A percentile compares a stretch with the other conserved stretches of the same genome.
These are phyloP conservation scores for Anaeromyces robustus DNA, from an alignment of 192 early-diverging fungal genomes.

Conservation along the genomic window DNA sequence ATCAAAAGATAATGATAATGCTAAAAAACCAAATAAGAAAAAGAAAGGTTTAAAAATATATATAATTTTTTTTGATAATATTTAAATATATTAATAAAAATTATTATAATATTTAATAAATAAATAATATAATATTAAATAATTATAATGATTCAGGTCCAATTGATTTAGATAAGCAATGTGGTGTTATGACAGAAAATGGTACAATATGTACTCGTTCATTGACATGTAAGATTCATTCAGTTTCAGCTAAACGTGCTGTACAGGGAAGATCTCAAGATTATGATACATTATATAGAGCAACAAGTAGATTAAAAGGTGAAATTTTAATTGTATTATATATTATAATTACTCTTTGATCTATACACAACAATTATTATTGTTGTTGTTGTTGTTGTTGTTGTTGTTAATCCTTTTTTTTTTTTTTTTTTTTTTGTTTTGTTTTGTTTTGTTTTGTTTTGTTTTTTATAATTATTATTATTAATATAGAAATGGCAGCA, in stretches of 20 bases:
- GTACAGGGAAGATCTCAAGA: slow-evolving; percentile 69
- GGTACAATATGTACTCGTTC: slow-evolving; percentile 61
- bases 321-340: slow-evolving; percentile 34
- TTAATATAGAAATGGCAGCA: slow-evolving; percentile 19
- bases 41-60: neutral
- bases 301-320: neutral
- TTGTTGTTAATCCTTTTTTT: neutral
- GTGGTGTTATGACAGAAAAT: slow-evolving; percentile 56
- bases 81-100: no score
- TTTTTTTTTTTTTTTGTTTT: slow-evolving; percentile 6
- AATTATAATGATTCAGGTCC: slow-evolving; percentile 26
- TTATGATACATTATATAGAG: slow-evolving; percentile 37
- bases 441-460: slow-evolving; percentile 4
- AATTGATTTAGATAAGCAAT: slow-evolving; percentile 80
- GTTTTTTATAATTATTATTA: no score
- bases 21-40: neutral
- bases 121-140: no score
- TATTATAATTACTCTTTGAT: slow-evolving; percentile 45
- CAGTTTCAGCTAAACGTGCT: slow-evolving; percentile 68
- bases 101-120: no score
- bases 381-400: no score
- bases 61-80: no score
- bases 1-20: neutral
- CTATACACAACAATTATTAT: no score
- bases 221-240: slow-evolving; percentile 90